Evolutionary conservation across 1,284 basidiomycete species (phyloP), one percentile per base, ranked within the genome.

Genomic region (Apiotrichum veenhuisii): DNA sequence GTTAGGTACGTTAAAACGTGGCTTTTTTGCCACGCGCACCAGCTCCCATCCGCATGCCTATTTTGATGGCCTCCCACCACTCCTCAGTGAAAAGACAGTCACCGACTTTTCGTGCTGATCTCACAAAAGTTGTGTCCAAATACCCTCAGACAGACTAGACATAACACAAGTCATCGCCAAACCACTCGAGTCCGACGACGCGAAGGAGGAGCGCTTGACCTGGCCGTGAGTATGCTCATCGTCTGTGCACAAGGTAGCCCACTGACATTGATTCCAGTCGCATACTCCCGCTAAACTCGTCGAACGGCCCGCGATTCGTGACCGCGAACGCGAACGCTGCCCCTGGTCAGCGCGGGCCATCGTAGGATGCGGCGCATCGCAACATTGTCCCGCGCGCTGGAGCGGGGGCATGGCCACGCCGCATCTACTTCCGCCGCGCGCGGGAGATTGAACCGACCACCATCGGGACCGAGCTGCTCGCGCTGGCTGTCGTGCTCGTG

Each of bases 401-500:
- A n/a, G 38, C 49, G 26, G 14, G 43, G 18, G 1, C 46, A 33
- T 30, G 30, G 30, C 8, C 34, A 11, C 2, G 40, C 10, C n/a
- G n/a, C 11, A 5, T 1, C 46, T 10, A 20, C 46, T 12, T 38
- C n/a, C 0, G n/a, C n/a, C n/a, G 17, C 17, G 41, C 46, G 12
- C 5, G 25, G n/a, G 37, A 18, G 34, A n/a, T 12, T 20, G 3
- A 23, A 10, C 26, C 25, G 23, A 11, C 43, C 41, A 14, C 48
- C 48, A 3, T 20, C 46, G 3, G 50, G 45, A 18, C 56, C 58
- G 0, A 63, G 71, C 50, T 75, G 73, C 57, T 75, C 73, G 26
- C 62, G 69, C 56, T 75, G 71, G 71, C 61, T 71, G 26, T 68
- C 70, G 5, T 71, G 70, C 53, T 59, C 67, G 5, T 67, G 65